Conservation (phyloP, 2,329 filamentous ascomycete species). For the Apiospora arundinis region DNA sequence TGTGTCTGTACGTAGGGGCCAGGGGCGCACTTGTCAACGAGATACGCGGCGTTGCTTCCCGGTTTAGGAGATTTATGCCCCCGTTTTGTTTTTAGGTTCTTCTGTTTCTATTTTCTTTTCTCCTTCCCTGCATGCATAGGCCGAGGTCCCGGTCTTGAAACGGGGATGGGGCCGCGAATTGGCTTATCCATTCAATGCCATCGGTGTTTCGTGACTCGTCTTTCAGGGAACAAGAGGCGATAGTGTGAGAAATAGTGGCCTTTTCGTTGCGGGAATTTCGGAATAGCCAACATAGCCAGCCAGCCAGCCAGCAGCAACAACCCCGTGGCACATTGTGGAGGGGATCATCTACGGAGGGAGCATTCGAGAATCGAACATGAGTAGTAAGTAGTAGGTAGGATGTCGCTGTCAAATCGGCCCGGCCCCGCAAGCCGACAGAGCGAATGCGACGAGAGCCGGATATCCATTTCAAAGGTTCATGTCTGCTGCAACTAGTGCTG, state of each 20-base stretch:
- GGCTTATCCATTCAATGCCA: not conserved
- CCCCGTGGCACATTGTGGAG: not conserved
- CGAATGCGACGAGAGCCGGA: not conserved
- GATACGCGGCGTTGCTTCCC: not conserved
- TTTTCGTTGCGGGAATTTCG: not conserved
- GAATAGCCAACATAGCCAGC: not conserved
- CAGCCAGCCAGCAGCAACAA: not conserved
- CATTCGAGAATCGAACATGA: too few species aligned
- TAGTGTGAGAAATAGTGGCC: not conserved
- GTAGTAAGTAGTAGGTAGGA: too few species aligned
- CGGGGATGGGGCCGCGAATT: not conserved
- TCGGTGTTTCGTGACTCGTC: not conserved
- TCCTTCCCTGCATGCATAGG: not conserved
- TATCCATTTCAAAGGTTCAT: not conserved
- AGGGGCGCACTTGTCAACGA: not conserved
- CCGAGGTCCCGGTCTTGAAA: constrained; percentile 14
- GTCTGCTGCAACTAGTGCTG: not conserved
- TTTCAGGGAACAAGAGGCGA: not conserved
- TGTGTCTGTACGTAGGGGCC: too few species aligned
- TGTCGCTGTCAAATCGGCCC: not conserved
- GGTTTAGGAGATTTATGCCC: constrained; percentile 14
- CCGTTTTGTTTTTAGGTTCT: constrained; percentile 12
- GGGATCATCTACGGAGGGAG: not conserved
- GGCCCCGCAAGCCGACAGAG: not conserved
- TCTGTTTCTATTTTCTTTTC: constrained; percentile 1